Conservation (phyloP, 2,329 filamentous ascomycete species). For the Aspergillus sp. region DNA sequence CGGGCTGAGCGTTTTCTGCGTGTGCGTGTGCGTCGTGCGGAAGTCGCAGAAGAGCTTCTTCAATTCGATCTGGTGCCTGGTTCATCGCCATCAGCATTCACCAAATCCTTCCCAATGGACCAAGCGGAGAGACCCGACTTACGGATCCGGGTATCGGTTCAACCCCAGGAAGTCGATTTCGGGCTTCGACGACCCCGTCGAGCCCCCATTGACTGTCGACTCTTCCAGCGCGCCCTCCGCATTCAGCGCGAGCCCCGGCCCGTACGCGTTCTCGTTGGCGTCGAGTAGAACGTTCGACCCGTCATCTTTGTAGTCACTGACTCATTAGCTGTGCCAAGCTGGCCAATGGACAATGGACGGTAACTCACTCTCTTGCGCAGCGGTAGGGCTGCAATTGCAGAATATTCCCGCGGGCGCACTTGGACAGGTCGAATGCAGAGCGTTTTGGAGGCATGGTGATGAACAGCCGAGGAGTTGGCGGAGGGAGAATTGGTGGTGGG, state of each 20-base stretch:
- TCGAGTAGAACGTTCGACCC: constrained; percentile 93
- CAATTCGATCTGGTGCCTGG: constrained; percentile 68
- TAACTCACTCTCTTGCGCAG: constrained; percentile 66
- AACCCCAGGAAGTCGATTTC: constrained; percentile 70
- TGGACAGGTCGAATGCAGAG: constrained; percentile 61
- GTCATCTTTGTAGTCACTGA: constrained; percentile 96
- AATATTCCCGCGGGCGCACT: constrained; percentile 68
- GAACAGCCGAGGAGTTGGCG: not conserved
- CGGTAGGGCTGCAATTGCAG: constrained; percentile 67
- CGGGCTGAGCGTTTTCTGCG: constrained; percentile 60
- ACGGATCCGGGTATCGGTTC: constrained; percentile 89
- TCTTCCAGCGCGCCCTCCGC: constrained; percentile 40
- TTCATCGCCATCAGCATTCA: not conserved
- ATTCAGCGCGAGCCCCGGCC: constrained; percentile 59
- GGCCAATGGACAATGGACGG: constrained; percentile 3
- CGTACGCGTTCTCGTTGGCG: constrained; percentile 95
- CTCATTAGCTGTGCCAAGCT: constrained; percentile 15
- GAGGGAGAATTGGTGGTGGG: constrained; percentile 9
- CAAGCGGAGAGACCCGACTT: no score
- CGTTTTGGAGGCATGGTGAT: constrained; percentile 28
- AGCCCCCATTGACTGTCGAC: constrained; percentile 29
- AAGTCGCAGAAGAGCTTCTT: constrained; percentile 81
- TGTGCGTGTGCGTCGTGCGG: constrained; percentile 75
- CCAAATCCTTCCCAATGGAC: no score
- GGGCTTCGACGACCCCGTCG: constrained; percentile 38